A percentile compares a stretch with the other conserved stretches of the same genome.
Evolutionary conservation across 179 eudicot genomes (phyloP).

Genomic region (Beta corolliflora): DNA sequence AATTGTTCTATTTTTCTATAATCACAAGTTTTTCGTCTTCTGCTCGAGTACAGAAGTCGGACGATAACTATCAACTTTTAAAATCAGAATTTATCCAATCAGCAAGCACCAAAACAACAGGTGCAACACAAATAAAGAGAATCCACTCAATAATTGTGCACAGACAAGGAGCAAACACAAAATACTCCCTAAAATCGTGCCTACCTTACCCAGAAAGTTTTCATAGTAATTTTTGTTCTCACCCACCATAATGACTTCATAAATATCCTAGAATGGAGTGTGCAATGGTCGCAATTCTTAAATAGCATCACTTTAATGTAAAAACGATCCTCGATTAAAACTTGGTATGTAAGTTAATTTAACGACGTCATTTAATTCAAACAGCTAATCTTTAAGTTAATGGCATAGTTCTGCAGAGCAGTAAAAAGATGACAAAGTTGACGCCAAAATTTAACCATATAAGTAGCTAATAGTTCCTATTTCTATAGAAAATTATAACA

Average conservation of each 20-base stretch:
- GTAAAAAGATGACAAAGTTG: no score
- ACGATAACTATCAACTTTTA: conserved; percentile 18
- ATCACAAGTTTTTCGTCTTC: no score
- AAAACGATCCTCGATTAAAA: no score
- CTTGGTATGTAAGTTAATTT: not conserved
- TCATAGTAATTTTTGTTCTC: no score
- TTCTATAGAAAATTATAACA: not conserved
- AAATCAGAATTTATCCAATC: conserved; percentile 18
- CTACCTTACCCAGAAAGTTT: not conserved
- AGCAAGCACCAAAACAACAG: not conserved
- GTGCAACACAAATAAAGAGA: not conserved
- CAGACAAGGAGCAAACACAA: not conserved
- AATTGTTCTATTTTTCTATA: no score
- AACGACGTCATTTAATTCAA: not conserved
- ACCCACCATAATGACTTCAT: not conserved
- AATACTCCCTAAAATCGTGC: not conserved
- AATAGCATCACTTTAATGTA: not conserved
- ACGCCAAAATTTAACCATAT: not conserved
- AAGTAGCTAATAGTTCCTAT: not conserved
- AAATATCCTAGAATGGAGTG: not conserved
- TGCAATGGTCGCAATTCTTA: not conserved
- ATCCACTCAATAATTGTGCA: not conserved
- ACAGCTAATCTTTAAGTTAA: not conserved
- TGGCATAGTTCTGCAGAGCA: not conserved
- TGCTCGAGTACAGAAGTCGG: conserved; percentile 73